Base-by-base conservation (phyloP, 2,329 filamentous ascomycete species). In the Colletotrichum shisoi region DNA sequence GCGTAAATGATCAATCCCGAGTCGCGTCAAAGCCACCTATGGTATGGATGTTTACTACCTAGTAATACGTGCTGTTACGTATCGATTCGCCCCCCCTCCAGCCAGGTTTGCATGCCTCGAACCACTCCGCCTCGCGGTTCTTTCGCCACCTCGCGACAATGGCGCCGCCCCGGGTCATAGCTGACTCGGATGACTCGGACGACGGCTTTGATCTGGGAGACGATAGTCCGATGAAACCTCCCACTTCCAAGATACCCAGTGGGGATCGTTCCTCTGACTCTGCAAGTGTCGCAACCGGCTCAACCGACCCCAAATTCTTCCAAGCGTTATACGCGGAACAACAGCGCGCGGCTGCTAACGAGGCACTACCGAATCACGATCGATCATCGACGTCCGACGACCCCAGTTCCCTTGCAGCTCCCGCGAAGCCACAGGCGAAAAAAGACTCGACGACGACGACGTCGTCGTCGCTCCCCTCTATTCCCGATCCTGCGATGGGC, bases 301-400 rank as follows among this genome's bases (percentile, higher is more conserved):
- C 83, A 17, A 85, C 83, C 1, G 81, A 85, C 64, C 77, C 79
- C 1, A 78, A 76, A 0, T 81, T 84, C 69, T 85, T 85, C 68
- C 79, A 79, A 53, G 77, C 75, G 57, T 71, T 85, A 11, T 84
- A 83, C 64, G 76, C 82, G 24, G 80, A 83, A 54, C 82, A 85
- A 70, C 77, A 78, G 45, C 74, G 75, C 40, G 75, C 76, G 11
- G 70, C 63, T 21, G 40, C n/a, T 15, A 13, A 19, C 19, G 46
- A 56, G 19, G 31, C 12, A 1, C 34, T 45, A 9, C 5, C 44
- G 31, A 45, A 34, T n/a, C 48, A 21, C 13, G 54, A 21, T 19
- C 31, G 17, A 5, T n/a, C 19, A 8, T 53, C 21, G 5, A 46
- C n/a, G 17, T 40, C 46, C 11, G 44, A 53, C 24, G 27, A 37